These are phyloP conservation scores for Apiotrichum sp. DNA, from an alignment of 1,284 basidiomycete genomes.

Conservation along the genomic window DNA sequence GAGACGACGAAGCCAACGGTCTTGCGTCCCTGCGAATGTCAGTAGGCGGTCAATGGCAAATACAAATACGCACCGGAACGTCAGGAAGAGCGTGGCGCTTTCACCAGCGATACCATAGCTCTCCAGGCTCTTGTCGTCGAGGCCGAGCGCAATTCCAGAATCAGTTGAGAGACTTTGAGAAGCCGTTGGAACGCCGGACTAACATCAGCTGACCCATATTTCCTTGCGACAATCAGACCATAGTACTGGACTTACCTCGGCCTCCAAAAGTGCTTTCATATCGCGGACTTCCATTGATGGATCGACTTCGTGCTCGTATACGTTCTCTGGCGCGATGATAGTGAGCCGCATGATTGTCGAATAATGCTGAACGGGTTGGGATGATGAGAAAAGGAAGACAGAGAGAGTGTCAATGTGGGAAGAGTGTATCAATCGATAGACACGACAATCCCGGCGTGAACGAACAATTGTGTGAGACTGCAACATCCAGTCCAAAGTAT, in stretches of 20 bases:
- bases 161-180: conserved; percentile 32
- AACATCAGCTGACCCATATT: conserved; percentile 1
- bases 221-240: neutral
- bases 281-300: conserved; percentile 80
- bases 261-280: conserved; percentile 80
- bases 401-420: neutral
- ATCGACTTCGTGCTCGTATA: conserved; percentile 75
- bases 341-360: conserved; percentile 64
- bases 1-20: conserved; percentile 17
- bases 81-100: conserved; percentile 36
- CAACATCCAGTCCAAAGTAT: too few relatives aligned
- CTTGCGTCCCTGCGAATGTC: neutral
- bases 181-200: conserved; percentile 28
- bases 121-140: conserved; percentile 26
- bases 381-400: neutral
- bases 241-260: conserved; percentile 80
- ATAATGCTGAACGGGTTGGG: neutral
- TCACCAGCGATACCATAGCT: conserved; percentile 36
- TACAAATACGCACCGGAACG: conserved; percentile 27
- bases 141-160: conserved; percentile 31
- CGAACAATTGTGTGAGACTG: too few relatives aligned
- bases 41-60: neutral
- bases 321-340: conserved; percentile 66
- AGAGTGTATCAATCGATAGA: too few relatives aligned
- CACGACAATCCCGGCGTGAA: too few relatives aligned